Percentiles rank a stretch among this genome's conserved stretches.
phyloP scores from a whole-genome alignment of 169 alveolate genomes.

The Ichthyophthirius multifiliis region DNA sequence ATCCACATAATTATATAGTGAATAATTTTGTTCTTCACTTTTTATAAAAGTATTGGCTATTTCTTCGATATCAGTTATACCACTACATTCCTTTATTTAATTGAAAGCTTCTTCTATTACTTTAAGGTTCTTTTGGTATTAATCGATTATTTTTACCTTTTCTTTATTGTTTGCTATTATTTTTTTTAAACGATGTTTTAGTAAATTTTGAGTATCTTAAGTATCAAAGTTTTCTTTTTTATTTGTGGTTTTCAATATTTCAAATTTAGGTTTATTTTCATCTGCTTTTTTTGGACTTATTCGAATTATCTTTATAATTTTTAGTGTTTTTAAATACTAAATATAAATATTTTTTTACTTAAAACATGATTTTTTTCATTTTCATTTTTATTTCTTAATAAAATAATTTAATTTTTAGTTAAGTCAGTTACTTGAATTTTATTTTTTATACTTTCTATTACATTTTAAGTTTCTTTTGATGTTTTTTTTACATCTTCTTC shows the following conservation, averaged over 20 bases:
- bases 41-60: conserved; percentile 77
- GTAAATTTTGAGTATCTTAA: conserved; percentile 43
- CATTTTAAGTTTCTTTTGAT: conserved; percentile 39
- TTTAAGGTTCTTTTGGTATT: conserved; percentile 59
- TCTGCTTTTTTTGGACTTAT: not conserved
- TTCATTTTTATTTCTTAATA: conserved; percentile 65
- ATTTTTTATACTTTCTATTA: conserved; percentile 33
- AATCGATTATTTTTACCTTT: conserved; percentile 59
- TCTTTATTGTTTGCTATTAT: conserved; percentile 60
- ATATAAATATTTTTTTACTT: not conserved
- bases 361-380: conserved; percentile 40
- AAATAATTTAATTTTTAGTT: conserved; percentile 52
- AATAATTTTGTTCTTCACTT: conserved; percentile 74
- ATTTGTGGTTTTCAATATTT: not conserved
- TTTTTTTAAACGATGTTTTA: conserved; percentile 60
- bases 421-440: conserved; percentile 38
- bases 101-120: conserved; percentile 75
- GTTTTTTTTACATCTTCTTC: conserved; percentile 46
- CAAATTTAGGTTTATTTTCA: conserved; percentile 30
- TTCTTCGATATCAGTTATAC: conserved; percentile 69
- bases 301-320: not conserved
- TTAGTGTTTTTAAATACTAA: not conserved
- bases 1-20: conserved; percentile 65
- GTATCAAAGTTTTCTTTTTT: conserved; percentile 33
- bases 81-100: conserved; percentile 68